Percentiles rank a stretch among this genome's conserved stretches.
Conservation (phyloP, 108 stramenopile genomes). For the Fragilaria crotonensis region DNA sequence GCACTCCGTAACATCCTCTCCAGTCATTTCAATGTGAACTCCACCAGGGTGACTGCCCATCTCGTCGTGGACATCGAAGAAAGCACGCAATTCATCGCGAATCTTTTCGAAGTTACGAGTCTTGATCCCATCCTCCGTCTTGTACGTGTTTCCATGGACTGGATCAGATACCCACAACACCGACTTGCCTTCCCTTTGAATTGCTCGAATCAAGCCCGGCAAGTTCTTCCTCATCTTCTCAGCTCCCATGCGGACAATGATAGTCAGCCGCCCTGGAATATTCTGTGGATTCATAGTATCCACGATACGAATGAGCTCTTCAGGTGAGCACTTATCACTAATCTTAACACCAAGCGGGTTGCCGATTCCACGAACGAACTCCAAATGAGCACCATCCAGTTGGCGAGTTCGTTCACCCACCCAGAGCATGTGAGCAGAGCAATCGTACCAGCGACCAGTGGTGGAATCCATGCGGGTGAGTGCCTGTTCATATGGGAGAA, state of each 20-base stretch:
- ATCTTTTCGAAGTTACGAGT: conserved; percentile 94
- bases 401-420: conserved; percentile 98
- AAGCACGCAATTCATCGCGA: conserved; percentile 91
- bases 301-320: conserved; percentile 86
- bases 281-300: conserved; percentile 94
- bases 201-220: conserved; percentile 94
- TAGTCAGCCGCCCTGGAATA: conserved; percentile 91
- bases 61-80: conserved; percentile 98
- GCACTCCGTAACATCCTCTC: conserved; percentile 98
- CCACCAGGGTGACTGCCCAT: conserved; percentile 98
- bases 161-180: conserved; percentile 97
- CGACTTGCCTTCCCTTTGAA: conserved; percentile 91
- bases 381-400: conserved; percentile 96
- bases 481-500: conserved; percentile 96
- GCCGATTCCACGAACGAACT: conserved; percentile 94
- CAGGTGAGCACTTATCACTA: conserved; percentile 92
- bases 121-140: conserved; percentile 90
- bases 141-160: conserved; percentile 98
- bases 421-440: conserved; percentile 98
- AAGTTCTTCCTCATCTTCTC: conserved; percentile 91
- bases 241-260: conserved; percentile 98
- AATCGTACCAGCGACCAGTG: conserved; percentile 94
- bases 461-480: conserved; percentile 95
- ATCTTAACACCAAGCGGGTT: conserved; percentile 99
- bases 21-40: conserved; percentile 96